These are phyloP conservation scores for Rhodomyrtus psidioides DNA, from an alignment of 441 rosid species.

Conservation along the genomic window DNA sequence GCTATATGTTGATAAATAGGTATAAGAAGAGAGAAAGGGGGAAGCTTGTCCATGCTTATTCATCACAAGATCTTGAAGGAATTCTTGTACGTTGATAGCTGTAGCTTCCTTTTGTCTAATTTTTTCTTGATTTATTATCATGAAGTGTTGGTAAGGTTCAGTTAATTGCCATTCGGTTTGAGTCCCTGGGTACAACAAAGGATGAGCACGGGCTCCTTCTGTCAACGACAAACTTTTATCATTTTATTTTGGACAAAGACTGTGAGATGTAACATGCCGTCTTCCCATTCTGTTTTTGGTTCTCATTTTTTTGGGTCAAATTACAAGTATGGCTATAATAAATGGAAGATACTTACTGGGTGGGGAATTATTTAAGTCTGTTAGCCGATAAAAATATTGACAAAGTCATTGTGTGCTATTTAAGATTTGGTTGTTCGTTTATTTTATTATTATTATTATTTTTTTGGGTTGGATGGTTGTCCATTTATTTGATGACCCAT, in stretches of 20 bases:
- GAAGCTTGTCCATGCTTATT: constrained; percentile 76
- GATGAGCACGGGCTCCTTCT: neutral
- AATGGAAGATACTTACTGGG: neutral
- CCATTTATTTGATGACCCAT: neutral
- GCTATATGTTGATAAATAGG: constrained; percentile 21
- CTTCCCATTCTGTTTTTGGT: neutral
- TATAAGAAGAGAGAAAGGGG: constrained; percentile 83
- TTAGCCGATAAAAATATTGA: neutral
- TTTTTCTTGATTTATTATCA: neutral
- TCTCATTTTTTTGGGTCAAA: neutral
- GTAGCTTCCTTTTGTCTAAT: neutral
- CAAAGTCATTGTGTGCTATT: neutral
- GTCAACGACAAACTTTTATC: neutral
- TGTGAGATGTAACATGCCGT: neutral
- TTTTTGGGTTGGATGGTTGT: neutral
- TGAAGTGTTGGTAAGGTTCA: neutral
- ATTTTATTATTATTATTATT: neutral
- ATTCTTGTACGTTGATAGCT: constrained; percentile 51
- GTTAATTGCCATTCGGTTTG: neutral
- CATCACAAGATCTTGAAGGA: constrained; percentile 86
- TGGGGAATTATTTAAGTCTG: neutral
- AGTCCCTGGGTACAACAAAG: neutral
- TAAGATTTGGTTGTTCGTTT: neutral
- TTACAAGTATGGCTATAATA: neutral
- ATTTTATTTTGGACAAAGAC: neutral